Evolutionary conservation across 2,329 filamentous ascomycete genomes (phyloP), one percentile per base, ranked within the genome.

Genomic region (Salinomyces thailandicus): DNA sequence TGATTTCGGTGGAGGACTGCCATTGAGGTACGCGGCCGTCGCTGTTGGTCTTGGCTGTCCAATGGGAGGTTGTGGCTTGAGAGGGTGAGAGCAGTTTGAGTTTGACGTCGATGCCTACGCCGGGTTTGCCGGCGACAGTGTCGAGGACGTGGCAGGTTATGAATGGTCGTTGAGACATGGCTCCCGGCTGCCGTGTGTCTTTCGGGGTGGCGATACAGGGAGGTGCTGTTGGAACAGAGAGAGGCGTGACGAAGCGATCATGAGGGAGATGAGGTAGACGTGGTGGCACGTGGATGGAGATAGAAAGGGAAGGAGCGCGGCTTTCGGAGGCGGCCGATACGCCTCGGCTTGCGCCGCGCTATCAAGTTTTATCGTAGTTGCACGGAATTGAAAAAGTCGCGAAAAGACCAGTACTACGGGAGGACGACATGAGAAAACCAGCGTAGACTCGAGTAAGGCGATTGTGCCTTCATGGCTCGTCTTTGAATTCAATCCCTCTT

Each of bases 121-220:
- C 84, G 15, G 84, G 84, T 39, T 71, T 71, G 53, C 84, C 84
- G 43, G 72, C 65, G n/a, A 77, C 73, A 8, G 83, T 89, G 68
- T 91, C 82, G 58, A 91, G 82, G 60, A 87, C 75, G 68, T 91
- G 84, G 68, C 83, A 89, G 59, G 84, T 89, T 54, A 91, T 89
- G 55, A 75, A 75, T 48, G 58, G 68, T 57, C 49, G 51, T 34
- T 43, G 28, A 26, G 50, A 41, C 49, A 51, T 49, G 17, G 20
- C 28, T 5, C n/a, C n/a, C n/a, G n/a, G n/a, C n/a, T n/a, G n/a
- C n/a, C n/a, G n/a, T n/a, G n/a, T n/a, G n/a, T n/a, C n/a, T n/a
- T n/a, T n/a, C n/a, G n/a, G n/a, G 22, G 9, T 14, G 3, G 22
- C 12, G 4, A 9, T 16, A 11, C 1, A 18, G 12, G 22, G 16